Conservation (phyloP, 2,329 filamentous ascomycete species). For the Colletotrichum spinosum region DNA sequence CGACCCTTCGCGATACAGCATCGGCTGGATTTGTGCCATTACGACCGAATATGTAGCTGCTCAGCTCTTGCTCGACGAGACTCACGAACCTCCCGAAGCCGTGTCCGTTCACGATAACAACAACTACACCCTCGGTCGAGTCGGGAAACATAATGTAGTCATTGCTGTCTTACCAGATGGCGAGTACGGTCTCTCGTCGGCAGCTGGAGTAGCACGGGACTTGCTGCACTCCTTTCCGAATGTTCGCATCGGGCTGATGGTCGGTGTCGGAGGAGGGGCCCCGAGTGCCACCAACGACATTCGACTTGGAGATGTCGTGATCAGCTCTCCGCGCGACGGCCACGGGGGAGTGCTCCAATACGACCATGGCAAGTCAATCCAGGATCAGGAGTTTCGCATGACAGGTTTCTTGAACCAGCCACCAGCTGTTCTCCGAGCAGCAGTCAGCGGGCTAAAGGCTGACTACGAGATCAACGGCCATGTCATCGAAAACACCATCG, state of each 20-base stretch:
- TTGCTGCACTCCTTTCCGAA: constrained; percentile 32
- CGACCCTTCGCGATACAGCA: background rate
- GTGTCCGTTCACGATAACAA: constrained; percentile 40
- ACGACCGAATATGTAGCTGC: background rate
- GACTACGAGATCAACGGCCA: background rate
- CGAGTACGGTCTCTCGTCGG: constrained; percentile 38
- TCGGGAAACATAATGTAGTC: constrained; percentile 42
- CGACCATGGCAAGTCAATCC: constrained; percentile 35
- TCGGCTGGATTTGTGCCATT: constrained; percentile 16
- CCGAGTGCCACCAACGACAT: constrained; percentile 49
- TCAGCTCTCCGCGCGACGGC: background rate
- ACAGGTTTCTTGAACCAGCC: constrained; percentile 23
- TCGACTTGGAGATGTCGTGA: constrained; percentile 39
- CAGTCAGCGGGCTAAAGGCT: background rate
- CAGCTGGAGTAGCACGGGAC: constrained; percentile 34
- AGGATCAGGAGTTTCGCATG: constrained; percentile 18
- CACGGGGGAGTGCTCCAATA: constrained; percentile 30
- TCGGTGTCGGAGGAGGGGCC: constrained; percentile 47
- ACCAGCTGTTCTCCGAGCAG: constrained; percentile 3
- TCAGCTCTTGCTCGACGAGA: constrained; percentile 6
- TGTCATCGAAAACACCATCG: background rate
- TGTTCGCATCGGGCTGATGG: constrained; percentile 34
- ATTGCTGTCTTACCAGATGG: constrained; percentile 41
- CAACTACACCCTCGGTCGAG: constrained; percentile 40
- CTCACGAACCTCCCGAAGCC: constrained; percentile 21